These are phyloP conservation scores for Thermothielavioides terrestris DNA, from an alignment of 495 filamentous ascomycete species.

Conservation along the genomic window DNA sequence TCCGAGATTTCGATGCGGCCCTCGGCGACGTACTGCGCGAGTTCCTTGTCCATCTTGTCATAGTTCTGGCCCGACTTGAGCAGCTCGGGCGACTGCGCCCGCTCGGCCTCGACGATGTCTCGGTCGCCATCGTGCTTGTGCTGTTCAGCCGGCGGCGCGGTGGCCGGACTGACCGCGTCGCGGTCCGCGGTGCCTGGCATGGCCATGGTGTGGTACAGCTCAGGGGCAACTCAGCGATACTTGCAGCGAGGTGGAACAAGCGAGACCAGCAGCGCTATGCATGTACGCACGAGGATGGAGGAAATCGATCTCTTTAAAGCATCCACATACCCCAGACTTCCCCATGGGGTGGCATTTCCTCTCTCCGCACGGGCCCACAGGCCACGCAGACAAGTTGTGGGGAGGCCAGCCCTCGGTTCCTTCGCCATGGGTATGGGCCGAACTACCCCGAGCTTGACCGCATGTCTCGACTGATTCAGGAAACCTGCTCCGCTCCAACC, in stretches of 20 bases:
- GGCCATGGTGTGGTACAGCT: background rate
- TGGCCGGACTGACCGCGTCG: background rate
- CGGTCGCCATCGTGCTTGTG: slow-evolving; percentile 16
- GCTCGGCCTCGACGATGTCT: slow-evolving; percentile 42
- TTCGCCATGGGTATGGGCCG: background rate
- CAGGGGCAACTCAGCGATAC: too few species aligned
- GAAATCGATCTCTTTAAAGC: background rate
- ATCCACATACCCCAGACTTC: background rate
- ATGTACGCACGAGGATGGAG: background rate
- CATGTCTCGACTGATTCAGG: background rate
- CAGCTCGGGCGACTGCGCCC: background rate
- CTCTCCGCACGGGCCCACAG: background rate
- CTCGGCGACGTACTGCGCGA: slow-evolving; percentile 52
- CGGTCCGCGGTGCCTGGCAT: background rate
- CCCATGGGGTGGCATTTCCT: background rate
- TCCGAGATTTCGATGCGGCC: slow-evolving; percentile 44
- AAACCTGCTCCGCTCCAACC: background rate
- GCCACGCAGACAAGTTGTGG: background rate
- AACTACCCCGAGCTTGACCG: slow-evolving; percentile 1
- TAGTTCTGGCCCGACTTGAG: slow-evolving; percentile 33
- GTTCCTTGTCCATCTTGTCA: slow-evolving; percentile 51
- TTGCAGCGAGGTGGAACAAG: too few species aligned
- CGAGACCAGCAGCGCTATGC: background rate
- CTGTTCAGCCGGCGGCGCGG: background rate
- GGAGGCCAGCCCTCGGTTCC: background rate